Percentiles rank a stretch among this genome's conserved stretches.
These are phyloP conservation scores for Camelina laxa DNA, from an alignment of 345 rosid genomes.

Conservation along the genomic window DNA sequence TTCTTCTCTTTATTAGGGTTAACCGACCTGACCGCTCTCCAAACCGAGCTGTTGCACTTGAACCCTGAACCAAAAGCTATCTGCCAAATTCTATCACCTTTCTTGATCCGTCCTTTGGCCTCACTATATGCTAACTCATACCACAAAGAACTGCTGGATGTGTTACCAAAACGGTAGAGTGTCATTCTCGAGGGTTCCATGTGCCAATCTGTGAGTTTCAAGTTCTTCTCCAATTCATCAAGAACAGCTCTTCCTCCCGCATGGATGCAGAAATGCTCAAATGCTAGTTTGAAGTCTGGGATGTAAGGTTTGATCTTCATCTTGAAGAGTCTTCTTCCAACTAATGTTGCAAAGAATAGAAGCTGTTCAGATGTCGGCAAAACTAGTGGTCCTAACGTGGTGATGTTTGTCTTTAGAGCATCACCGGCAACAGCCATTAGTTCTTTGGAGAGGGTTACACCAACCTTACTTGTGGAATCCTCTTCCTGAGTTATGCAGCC, in stretches of 20 bases:
- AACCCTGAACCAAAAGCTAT: slow-evolving; percentile 69
- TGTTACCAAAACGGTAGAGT: slow-evolving; percentile 62
- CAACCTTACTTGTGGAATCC: slow-evolving; percentile 53
- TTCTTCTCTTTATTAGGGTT: slow-evolving; percentile 53
- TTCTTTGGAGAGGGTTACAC: slow-evolving; percentile 58
- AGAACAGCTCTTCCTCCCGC: slow-evolving; percentile 67
- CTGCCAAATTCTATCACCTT: slow-evolving; percentile 63
- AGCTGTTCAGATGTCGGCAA: slow-evolving; percentile 65
- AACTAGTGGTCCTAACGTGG: slow-evolving; percentile 61
- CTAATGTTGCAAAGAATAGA: slow-evolving; percentile 56
- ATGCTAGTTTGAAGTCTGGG: slow-evolving; percentile 69
- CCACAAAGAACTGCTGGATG: slow-evolving; percentile 64
- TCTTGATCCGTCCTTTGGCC: slow-evolving; percentile 66
- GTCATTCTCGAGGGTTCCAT: slow-evolving; percentile 71
- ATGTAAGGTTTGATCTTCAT: slow-evolving; percentile 65
- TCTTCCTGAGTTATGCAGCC: slow-evolving; percentile 62
- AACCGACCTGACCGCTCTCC: slow-evolving; percentile 56
- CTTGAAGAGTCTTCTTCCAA: slow-evolving; percentile 54
- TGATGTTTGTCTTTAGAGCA: slow-evolving; percentile 68
- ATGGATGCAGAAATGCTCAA: slow-evolving; percentile 65
- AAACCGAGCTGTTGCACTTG: slow-evolving; percentile 66
- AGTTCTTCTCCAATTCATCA: slow-evolving; percentile 68
- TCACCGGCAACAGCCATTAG: slow-evolving; percentile 68
- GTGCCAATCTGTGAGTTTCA: slow-evolving; percentile 60
- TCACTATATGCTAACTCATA: slow-evolving; percentile 65